Percentiles rank a stretch among this genome's conserved stretches.
Conservation (phyloP, 2,329 filamentous ascomycete genomes). For the Aspergillus clavatus region DNA sequence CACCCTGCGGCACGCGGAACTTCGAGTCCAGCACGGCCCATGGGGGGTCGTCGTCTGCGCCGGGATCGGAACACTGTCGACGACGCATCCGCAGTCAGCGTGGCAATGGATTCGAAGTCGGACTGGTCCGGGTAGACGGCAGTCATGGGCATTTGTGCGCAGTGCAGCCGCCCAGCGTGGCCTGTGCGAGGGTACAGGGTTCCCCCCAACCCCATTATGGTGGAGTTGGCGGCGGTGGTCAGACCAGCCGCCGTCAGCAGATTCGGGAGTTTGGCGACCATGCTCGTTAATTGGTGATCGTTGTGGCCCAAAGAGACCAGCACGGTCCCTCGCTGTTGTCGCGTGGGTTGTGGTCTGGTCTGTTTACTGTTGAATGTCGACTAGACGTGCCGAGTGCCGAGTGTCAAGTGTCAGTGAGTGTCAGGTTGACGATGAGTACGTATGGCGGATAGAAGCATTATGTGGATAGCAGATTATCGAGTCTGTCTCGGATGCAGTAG, state of each 20-base stretch:
- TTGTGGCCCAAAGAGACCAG: neutral
- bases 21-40: constrained; percentile 53
- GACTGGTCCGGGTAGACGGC: constrained; percentile 54
- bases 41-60: constrained; percentile 44
- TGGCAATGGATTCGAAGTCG: constrained; percentile 56
- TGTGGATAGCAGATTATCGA: too few species aligned
- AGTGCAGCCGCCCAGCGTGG: constrained; percentile 55
- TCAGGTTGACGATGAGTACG: too few species aligned
- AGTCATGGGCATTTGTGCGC: constrained; percentile 59
- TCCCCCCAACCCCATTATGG: constrained; percentile 49
- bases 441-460: too few species aligned
- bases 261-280: neutral
- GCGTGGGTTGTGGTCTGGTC: too few species aligned
- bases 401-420: too few species aligned
- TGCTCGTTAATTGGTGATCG: neutral
- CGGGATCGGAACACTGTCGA: constrained; percentile 52
- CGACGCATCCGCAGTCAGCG: constrained; percentile 58
- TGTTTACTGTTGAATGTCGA: too few species aligned
- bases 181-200: constrained; percentile 56
- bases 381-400: too few species aligned
- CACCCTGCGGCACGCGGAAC: constrained; percentile 55
- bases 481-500: too few species aligned
- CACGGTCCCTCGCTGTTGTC: too few species aligned
- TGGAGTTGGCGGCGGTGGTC: constrained; percentile 39
- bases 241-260: constrained; percentile 4